Evolutionary conservation across 306 rosid genomes (phyloP), one percentile per base, ranked within the genome.

Genomic region (Quercus dentata): DNA sequence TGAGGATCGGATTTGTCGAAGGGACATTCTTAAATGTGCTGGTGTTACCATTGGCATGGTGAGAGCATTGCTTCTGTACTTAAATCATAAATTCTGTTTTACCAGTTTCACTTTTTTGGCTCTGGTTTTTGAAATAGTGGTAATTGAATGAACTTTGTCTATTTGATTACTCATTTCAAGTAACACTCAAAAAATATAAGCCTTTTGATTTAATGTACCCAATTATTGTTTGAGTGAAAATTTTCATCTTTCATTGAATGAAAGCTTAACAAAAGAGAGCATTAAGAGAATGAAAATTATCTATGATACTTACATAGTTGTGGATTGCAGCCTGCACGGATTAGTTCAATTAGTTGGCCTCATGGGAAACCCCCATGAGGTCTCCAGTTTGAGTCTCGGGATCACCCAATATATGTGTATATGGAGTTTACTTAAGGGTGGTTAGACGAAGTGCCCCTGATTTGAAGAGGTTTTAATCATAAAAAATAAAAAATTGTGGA

Each of bases 11-110:
- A 79, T 91, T 75, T 76, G 74, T 8, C 77, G 90, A 10, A 83
- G 87, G 78, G 84, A 78, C 83, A 74, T 93, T 72, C 94, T 95
- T 79, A 86, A 88, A 84, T 86, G 88, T 81, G 27, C 87, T 25
- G 97, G 98, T 1, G 86, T 84, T 18, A 74, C 92, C 30, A 51
- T 92, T 70, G 91, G 92, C 75, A 62, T 93, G 92, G 99, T 95
- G 78, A 92, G 97, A 83, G 18, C 64, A 56, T 67, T 76, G 74
- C 58, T 74, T 76, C 7, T 15, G 20, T 57, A 12, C 30, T 68
- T 23, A 4, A 21, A 35, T 10, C 11, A 46, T 3, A 20, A 1
- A 21, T 44, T 20, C 18, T 5, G 21, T 23, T 41, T 41, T 41
- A 41, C 49, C 49, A 41, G 10, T 41, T 41, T 41, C 49, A 41